Conservation (phyloP, 2,329 filamentous ascomycete genomes). For the Didymella segeticola region DNA sequence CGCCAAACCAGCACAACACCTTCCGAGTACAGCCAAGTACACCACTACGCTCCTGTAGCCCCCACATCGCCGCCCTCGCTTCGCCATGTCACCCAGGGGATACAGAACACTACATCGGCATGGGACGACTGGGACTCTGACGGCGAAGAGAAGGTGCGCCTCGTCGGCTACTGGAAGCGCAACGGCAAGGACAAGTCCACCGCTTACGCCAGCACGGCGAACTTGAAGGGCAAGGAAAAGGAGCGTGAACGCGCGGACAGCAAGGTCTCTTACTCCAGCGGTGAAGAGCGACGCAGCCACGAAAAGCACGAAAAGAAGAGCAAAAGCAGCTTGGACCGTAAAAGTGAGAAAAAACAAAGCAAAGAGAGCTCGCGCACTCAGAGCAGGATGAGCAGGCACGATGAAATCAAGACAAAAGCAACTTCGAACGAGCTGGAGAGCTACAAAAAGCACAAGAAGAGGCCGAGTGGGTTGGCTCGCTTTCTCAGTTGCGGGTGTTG, state of each 20-base stretch:
- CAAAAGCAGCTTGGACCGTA: conserved; percentile 17
- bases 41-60: conserved; percentile 27
- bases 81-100: conserved; percentile 28
- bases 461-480: conserved; percentile 38
- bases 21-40: conserved; percentile 37
- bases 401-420: conserved; percentile 10
- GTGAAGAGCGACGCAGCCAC: conserved; percentile 8
- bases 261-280: conserved; percentile 10
- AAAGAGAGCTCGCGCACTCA: conserved; percentile 15
- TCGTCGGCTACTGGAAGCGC: conserved; percentile 36
- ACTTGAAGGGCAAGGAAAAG: conserved; percentile 10
- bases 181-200: conserved; percentile 9
- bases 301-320: conserved; percentile 22
- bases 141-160: conserved; percentile 36
- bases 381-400: conserved; percentile 3
- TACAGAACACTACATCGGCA: conserved; percentile 42
- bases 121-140: conserved; percentile 50
- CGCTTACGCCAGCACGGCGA: not conserved
- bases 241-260: conserved; percentile 16
- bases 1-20: conserved; percentile 38
- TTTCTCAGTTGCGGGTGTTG: conserved; percentile 41
- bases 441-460: conserved; percentile 32
- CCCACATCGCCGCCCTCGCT: conserved; percentile 24
- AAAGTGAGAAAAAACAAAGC: conserved; percentile 21
- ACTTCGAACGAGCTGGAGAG: conserved; percentile 10